Evolutionary conservation across 257 asterid genomes (phyloP), one percentile per base, ranked within the genome.

Genomic region (Solanum paucissectum): DNA sequence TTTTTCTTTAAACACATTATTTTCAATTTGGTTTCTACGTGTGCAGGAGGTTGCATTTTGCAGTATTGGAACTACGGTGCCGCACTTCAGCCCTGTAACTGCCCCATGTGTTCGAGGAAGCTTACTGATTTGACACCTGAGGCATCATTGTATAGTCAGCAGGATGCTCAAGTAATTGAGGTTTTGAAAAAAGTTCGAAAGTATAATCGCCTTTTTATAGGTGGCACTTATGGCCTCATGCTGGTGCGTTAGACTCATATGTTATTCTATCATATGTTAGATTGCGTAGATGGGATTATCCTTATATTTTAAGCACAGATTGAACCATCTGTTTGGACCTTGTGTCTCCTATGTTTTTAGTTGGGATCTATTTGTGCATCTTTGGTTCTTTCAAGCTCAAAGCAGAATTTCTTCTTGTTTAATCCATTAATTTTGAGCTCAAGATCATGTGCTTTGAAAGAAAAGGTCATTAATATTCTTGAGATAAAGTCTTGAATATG

Each of bases 21-120:
- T 87, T 64, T 1, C 27, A 25, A 33, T 36, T 34, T 25, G 75
- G 66, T 84, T 58, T 77, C 7, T 88, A 66, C 34, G 55, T 69
- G 40, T 88, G 5, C 90, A 95, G 98, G 98, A 49, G 91, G 95
- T 82, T 95, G 98, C 88, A 93, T 94, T 90, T 89, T 95, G 91
- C 96, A 94, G 90, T 95, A 94, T 82, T 95, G 98, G 98, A 92
- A 94, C 90, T 94, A 89, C 60, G 87, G 94, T 87, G 91, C 95
- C 44, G 92, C 93, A 40, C 87, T 95, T 88, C 94, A 88, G 87
- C 97, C 98, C 55, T 95, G 98, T 91, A 94, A 87, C 89, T 95
- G 98, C 89, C 98, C 98, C 77, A 94, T 95, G 98, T 95, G 98
- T 93, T 92, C 91, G 14, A 90, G 88, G 89, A 87, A 71, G 89